Percentiles rank a stretch among this genome's conserved stretches.
These are phyloP conservation scores for Aureobasidium pullulans DNA, from an alignment of 2,329 filamentous ascomycete genomes.

Conservation along the genomic window DNA sequence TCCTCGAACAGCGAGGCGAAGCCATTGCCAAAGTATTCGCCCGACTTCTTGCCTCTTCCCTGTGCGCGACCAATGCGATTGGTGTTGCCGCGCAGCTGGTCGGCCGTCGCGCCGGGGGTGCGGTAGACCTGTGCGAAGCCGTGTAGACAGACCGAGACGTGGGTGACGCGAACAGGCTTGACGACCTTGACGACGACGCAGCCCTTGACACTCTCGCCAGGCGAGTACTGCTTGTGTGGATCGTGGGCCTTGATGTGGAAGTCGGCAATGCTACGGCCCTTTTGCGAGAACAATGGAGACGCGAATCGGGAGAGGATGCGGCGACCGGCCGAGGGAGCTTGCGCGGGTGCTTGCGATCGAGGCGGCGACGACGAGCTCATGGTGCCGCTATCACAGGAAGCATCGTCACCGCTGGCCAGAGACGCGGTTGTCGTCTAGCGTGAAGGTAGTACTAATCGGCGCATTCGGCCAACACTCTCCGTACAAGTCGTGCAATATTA, in stretches of 20 bases:
- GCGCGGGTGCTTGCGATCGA: neutral
- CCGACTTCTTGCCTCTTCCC: slow-evolving; percentile 45
- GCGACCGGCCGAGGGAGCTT: slow-evolving; percentile 21
- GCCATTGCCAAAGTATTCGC: slow-evolving; percentile 64
- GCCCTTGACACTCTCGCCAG: slow-evolving; percentile 67
- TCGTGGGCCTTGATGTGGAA: slow-evolving; percentile 73
- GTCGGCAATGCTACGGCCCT: slow-evolving; percentile 62
- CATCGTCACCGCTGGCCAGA: neutral
- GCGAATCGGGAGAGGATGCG: slow-evolving; percentile 47
- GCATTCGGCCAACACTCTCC: neutral
- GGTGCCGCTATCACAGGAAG: neutral
- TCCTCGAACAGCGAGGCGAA: slow-evolving; percentile 78
- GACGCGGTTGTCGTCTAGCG: no score
- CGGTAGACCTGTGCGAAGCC: slow-evolving; percentile 76
- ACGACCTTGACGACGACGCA: slow-evolving; percentile 64
- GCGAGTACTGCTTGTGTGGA: slow-evolving; percentile 67
- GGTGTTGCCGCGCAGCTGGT: slow-evolving; percentile 44
- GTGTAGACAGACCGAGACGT: slow-evolving; percentile 69
- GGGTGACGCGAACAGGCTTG: slow-evolving; percentile 70
- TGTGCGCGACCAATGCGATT: slow-evolving; percentile 40
- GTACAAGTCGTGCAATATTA: neutral
- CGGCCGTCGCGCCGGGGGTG: slow-evolving; percentile 52
- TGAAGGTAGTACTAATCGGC: neutral
- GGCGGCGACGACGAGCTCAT: slow-evolving; percentile 11
- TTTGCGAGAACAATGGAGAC: slow-evolving; percentile 44